Evolutionary conservation across 2,329 filamentous ascomycete species (phyloP), one percentile per base, ranked within the genome.

Genomic region (Aspergillus sp.): DNA sequence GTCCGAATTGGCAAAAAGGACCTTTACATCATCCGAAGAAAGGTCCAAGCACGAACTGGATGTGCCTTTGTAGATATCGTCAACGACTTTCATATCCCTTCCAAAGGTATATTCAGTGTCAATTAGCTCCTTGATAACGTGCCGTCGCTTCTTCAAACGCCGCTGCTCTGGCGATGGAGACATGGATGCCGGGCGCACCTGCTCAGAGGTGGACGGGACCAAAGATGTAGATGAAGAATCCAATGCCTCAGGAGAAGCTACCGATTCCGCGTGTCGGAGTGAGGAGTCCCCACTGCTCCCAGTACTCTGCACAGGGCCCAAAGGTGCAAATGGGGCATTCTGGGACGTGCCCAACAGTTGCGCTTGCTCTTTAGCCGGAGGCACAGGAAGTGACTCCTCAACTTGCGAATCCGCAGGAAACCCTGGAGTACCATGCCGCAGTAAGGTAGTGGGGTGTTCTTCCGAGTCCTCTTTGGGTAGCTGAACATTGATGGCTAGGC

Each of bases 31-130:
- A 58, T 93, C 89, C 40, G 83, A 77, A 41, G 88, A 89, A 24
- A 96, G 82, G 57, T 90, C 84, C 8, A 90, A 84, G 51, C 89
- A 91, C 10, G 88, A 88, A 60, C 88, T 85, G 1, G 90, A 89
- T 0, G 94, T 97, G 41, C 90, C 91, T 72, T 95, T 95, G 79
- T 97, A 99, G 50, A 99, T 97, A 66, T 97, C 92, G 65, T 95
- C 90, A 2, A 96, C 88, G 49, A 99, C 93, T 68, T 92, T 96
- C 90, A 99, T 93, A 69, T 99, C 94, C 58, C 90, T 85, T 51
- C 95, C 86, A 71, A 95, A 97, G 5, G 87, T 86, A 45, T 90
- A 86, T 68, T 99, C 94, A 0, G 94, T 99, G 64, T 96, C 91
- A 43, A 96, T 82, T 35, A 99, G 78, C 71, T 99, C 94, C 66